Conservation (phyloP, 345 rosid species). For the Trapa bicornis region DNA sequence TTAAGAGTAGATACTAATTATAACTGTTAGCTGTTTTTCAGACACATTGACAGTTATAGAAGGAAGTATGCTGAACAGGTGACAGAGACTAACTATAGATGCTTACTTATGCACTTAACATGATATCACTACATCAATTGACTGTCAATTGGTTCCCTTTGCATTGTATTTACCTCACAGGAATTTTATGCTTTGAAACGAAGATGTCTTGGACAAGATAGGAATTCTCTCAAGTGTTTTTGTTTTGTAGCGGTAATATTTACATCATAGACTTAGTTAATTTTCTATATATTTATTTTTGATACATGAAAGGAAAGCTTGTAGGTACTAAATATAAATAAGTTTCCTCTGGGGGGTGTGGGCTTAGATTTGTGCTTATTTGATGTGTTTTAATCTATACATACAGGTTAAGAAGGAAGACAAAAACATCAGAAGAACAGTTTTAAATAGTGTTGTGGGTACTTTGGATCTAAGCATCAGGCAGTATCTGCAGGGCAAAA, state of each 20-base stretch:
- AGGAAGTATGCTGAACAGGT: constrained; percentile 20
- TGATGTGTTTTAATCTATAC: not conserved
- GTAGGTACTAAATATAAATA: not conserved
- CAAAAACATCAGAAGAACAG: constrained; percentile 17
- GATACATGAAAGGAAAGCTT: not conserved
- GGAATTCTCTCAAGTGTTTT: constrained; percentile 13
- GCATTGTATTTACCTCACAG: constrained; percentile 4
- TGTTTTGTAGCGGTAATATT: constrained; percentile 15
- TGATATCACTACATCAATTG: not conserved
- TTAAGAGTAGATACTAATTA: constrained; percentile 3
- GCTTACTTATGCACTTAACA: not conserved
- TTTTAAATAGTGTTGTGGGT: constrained; percentile 18
- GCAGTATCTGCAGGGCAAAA: constrained; percentile 17
- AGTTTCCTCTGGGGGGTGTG: not conserved
- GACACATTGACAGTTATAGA: constrained; percentile 14
- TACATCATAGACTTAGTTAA: not conserved
- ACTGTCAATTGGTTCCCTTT: not conserved
- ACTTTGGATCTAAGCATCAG: constrained; percentile 17
- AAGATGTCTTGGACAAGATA: constrained; percentile 15
- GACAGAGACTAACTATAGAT: not conserved
- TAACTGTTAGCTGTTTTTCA: constrained; percentile 4
- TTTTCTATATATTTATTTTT: not conserved
- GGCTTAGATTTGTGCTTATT: not conserved
- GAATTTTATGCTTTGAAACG: constrained; percentile 20
- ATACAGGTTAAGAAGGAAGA: constrained; percentile 19